Conservation (phyloP, 148 eudicot genomes). For the Chenopodium berlandieri region DNA sequence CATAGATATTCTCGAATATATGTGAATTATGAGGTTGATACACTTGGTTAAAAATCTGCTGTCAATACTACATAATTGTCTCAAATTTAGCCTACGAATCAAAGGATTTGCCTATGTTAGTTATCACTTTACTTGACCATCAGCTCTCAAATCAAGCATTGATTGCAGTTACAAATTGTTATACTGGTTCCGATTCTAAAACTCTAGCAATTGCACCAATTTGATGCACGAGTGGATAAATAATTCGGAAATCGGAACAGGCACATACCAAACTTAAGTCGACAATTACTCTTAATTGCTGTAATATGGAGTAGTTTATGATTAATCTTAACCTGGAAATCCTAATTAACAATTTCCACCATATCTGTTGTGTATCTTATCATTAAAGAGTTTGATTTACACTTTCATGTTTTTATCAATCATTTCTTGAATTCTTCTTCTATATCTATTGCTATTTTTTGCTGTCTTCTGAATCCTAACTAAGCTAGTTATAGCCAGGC, state of each 20-base stretch:
- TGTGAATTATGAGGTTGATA: not conserved
- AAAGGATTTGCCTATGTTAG: not conserved
- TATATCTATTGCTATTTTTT: not conserved
- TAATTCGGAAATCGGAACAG: not conserved
- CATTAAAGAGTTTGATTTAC: not conserved
- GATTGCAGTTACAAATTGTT: not conserved
- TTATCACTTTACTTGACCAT: not conserved
- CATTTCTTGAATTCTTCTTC: not conserved
- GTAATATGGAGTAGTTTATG: not conserved
- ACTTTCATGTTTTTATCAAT: not conserved
- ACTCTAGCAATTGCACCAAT: not conserved
- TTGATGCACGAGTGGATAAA: not conserved
- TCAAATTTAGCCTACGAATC: not conserved
- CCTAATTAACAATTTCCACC: not conserved
- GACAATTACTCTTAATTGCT: not conserved
- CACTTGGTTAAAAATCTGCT: not conserved
- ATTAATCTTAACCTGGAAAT: not conserved
- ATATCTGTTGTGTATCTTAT: not conserved
- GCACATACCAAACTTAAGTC: not conserved
- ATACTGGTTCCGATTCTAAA: not conserved
- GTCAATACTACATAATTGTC: not conserved
- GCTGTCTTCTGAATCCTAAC: not conserved
- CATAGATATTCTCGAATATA: not conserved
- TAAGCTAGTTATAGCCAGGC: conserved; percentile 25
- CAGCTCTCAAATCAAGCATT: not conserved